Conservation (phyloP, 1,284 basidiomycete genomes). For the Coniferiporia sulphurascens region DNA sequence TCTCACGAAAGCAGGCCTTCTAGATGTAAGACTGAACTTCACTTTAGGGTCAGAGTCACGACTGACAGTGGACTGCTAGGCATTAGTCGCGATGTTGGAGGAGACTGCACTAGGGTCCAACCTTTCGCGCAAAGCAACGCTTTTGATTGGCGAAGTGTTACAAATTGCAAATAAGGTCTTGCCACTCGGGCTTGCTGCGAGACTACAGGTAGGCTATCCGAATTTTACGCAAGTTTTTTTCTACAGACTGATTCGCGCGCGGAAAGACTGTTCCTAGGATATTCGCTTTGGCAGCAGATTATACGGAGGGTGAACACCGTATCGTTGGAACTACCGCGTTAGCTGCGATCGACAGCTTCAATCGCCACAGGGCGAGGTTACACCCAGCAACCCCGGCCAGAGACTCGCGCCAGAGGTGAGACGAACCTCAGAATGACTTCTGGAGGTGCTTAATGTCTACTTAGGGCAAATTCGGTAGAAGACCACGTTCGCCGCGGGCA, state of each 20-base stretch:
- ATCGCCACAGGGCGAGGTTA: conserved; percentile 73
- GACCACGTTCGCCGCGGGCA: conserved; percentile 86
- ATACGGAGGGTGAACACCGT: conserved; percentile 64
- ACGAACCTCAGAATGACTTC: background rate
- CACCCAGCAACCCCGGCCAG: conserved; percentile 47
- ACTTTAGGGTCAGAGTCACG: background rate
- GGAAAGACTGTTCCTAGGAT: conserved; percentile 76
- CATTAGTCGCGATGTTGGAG: conserved; percentile 78
- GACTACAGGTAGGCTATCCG: conserved; percentile 60
- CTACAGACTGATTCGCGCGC: background rate
- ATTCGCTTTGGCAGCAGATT: conserved; percentile 81
- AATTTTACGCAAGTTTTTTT: background rate
- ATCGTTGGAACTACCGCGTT: conserved; percentile 84
- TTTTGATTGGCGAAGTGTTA: conserved; percentile 89
- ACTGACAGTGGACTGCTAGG: conserved; percentile 42
- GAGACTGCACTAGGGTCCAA: conserved; percentile 65
- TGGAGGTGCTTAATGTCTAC: background rate
- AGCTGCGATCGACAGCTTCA: conserved; percentile 87
- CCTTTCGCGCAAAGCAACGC: conserved; percentile 81
- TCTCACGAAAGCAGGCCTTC: conserved; percentile 81
- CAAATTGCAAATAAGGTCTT: conserved; percentile 86
- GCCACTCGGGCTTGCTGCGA: conserved; percentile 79
- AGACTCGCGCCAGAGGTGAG: conserved; percentile 55
- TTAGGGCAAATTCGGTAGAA: conserved; percentile 80
- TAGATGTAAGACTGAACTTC: conserved; percentile 57